Evolutionary conservation across 106 monocot species (phyloP), one percentile per base, ranked within the genome.

Genomic region (Allium fistulosum): DNA sequence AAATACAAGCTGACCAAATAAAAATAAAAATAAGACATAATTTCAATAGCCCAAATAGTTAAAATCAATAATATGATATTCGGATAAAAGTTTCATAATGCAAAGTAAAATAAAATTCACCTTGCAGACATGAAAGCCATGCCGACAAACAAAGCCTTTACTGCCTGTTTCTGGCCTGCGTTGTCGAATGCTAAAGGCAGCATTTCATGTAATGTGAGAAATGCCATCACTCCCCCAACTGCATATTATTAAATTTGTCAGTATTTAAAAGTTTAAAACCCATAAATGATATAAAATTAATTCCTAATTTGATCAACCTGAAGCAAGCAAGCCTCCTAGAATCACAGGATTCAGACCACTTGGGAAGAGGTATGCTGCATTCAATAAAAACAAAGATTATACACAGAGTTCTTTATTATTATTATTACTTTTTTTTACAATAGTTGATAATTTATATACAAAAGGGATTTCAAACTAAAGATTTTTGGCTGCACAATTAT

Each of bases 101-200:
- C 48, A 67, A 51, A 67, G 50, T 67, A 3, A 68, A 26, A 9
- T 6, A 56, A 45, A 12, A n/a, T 56, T 9, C 59, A 59, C 94
- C 94, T 94, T 71, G 94, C 94, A 53, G 94, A 90, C 94, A 90
- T 94, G 80, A 90, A 94, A 74, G 90, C 94, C 90, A 94, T 94
- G 61, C 94, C 94, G 48, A 94, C 49, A 69, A 94, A 94, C 53
- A 94, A 84, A 17, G 94, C 90, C 69, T 90, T 90, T 27, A 87
- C 82, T 66, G 94, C 90, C 69, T 87, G 90, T 71, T 94, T 90
- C 57, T 94, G 94, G 12, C 94, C 94, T 16, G 90, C 90, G 78
- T 94, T 87, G 69, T 94, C 94, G 81, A 94, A 90, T 84, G 90
- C 94, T 49, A 94, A 77, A 51, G 94, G 94, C 57, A 94, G 70